A percentile compares a stretch with the other conserved stretches of the same genome.
Evolutionary conservation across 1,284 basidiomycete species (phyloP).

Genomic region (Laetiporus sulphureus): DNA sequence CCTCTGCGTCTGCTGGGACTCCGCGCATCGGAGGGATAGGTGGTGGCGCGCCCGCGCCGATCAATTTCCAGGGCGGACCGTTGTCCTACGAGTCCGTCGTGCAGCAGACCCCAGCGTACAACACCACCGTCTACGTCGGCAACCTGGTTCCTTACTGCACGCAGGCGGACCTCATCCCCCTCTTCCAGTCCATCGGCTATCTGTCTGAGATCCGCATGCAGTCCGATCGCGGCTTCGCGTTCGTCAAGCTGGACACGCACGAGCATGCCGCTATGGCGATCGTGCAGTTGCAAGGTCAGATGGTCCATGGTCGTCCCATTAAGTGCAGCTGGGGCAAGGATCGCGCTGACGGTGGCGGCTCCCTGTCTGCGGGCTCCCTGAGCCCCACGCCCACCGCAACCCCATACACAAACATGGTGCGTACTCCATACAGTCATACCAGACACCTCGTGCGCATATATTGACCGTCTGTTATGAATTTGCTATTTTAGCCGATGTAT

Average conservation of each 20-base stretch:
- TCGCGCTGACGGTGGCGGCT: slow-evolving; percentile 63
- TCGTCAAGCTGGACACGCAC: slow-evolving; percentile 96
- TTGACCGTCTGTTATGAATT: slow-evolving; percentile 6
- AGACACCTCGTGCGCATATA: slow-evolving; percentile 5
- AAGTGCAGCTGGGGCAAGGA: slow-evolving; percentile 99
- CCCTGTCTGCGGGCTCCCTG: slow-evolving; percentile 44
- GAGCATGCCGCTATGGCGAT: slow-evolving; percentile 98
- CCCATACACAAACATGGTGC: slow-evolving; percentile 71
- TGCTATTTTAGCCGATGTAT: slow-evolving; percentile 64
- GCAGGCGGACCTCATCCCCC: slow-evolving; percentile 90
- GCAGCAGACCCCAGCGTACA: slow-evolving; percentile 84
- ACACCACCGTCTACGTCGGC: slow-evolving; percentile 96
- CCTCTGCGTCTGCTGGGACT: slow-evolving; percentile 21
- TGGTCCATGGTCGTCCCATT: slow-evolving; percentile 92
- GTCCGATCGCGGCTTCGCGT: slow-evolving; percentile 95
- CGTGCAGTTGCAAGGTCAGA: slow-evolving; percentile 89
- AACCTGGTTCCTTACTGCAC: slow-evolving; percentile 96
- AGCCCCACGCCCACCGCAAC: slow-evolving; percentile 61
- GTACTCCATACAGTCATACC: slow-evolving; percentile 18
- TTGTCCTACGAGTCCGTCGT: slow-evolving; percentile 86
- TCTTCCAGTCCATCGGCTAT: slow-evolving; percentile 97
- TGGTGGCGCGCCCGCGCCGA: slow-evolving; percentile 69
- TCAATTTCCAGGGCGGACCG: slow-evolving; percentile 81
- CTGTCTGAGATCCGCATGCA: slow-evolving; percentile 98
- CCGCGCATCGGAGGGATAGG: slow-evolving; percentile 39